These are phyloP conservation scores for Cryptosporidium parvum DNA, from an alignment of 169 alveolate genomes.

Conservation along the genomic window DNA sequence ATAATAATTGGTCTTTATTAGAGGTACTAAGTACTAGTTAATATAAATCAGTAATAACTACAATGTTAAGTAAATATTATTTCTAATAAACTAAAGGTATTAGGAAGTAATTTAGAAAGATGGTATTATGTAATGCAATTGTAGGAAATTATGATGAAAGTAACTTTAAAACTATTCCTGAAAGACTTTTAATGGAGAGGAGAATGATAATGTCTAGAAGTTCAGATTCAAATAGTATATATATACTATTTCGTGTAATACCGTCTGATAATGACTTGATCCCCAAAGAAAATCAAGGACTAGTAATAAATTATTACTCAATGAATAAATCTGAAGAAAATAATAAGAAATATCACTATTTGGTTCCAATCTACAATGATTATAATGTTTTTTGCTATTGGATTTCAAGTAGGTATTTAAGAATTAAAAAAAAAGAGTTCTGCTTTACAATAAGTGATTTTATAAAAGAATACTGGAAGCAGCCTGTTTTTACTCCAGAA, in stretches of 20 bases:
- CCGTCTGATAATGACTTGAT: constrained; percentile 6
- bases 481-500: constrained; percentile 18
- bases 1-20: background rate
- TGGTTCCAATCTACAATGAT: constrained; percentile 59
- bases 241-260: constrained; percentile 35
- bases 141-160: constrained; percentile 43
- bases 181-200: constrained; percentile 14
- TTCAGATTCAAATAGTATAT: background rate
- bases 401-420: constrained; percentile 46
- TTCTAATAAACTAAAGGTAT: background rate
- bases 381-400: constrained; percentile 26
- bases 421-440: constrained; percentile 14
- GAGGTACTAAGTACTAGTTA: background rate
- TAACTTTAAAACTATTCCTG: constrained; percentile 9
- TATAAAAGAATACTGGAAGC: constrained; percentile 66
- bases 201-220: constrained; percentile 3
- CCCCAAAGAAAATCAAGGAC: constrained; percentile 20
- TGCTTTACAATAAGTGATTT: constrained; percentile 26
- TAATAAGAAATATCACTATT: constrained; percentile 9
- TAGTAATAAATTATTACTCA: constrained; percentile 7
- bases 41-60: background rate
- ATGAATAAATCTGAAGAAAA: constrained; percentile 2
- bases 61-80: background rate
- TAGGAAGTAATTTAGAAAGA: constrained; percentile 1
- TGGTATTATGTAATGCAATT: constrained; percentile 60